Percentiles rank a stretch among this genome's conserved stretches.
Conservation (phyloP, 495 filamentous ascomycete genomes). For the Chlorociboria aeruginascens region DNA sequence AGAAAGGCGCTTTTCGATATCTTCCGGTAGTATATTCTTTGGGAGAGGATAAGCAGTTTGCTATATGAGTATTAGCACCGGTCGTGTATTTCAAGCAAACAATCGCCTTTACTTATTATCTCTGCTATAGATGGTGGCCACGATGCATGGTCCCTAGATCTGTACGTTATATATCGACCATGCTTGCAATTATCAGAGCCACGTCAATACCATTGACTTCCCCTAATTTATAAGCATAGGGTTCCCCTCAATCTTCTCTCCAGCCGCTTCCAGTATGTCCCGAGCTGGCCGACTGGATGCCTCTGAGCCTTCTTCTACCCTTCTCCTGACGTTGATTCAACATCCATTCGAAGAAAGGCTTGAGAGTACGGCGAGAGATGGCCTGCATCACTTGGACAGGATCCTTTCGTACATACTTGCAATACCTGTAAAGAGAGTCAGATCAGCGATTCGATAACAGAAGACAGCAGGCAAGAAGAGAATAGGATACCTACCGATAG, state of each 20-base stretch:
- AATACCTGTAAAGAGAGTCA: constrained; percentile 20
- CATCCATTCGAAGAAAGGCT: constrained; percentile 23
- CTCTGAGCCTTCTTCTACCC: constrained; percentile 18
- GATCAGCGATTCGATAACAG: constrained; percentile 6
- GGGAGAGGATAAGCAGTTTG: too few species aligned
- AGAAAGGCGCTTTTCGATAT: too few species aligned
- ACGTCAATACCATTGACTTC: too few species aligned
- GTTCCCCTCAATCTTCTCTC: constrained; percentile 8
- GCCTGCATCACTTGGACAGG: constrained; percentile 13
- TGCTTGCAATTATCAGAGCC: too few species aligned
- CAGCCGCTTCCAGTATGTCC: constrained; percentile 1
- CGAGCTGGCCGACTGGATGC: constrained; percentile 8
- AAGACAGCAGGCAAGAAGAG: constrained; percentile 3
- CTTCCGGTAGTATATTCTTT: too few species aligned
- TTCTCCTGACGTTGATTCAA: constrained; percentile 23
- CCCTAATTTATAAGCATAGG: too few species aligned
- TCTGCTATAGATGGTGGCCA: too few species aligned
- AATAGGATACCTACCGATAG: constrained; percentile 18
- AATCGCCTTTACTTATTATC: too few species aligned
- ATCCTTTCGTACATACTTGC: constrained; percentile 18
- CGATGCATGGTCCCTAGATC: too few species aligned
- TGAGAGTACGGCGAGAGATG: constrained; percentile 17
- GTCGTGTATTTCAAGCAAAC: too few species aligned
- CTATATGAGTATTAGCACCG: too few species aligned
- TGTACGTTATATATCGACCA: too few species aligned